phyloP scores from a whole-genome alignment of 768 basidiomycete species.

The Coprinellus aureogranulatus region DNA sequence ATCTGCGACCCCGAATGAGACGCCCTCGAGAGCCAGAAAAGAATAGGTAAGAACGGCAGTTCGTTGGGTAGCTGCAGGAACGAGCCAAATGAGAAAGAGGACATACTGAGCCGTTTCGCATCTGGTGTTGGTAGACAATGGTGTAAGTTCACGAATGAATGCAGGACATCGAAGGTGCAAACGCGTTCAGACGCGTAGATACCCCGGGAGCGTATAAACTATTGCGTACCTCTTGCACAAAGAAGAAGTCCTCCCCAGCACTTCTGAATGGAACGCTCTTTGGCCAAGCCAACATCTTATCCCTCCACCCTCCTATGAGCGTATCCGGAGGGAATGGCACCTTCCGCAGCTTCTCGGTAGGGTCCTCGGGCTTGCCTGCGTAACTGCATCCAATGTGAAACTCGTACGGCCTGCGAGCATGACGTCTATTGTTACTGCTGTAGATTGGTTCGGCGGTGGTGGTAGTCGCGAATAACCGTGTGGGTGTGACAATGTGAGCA shows the following conservation, averaged over 20 bases:
- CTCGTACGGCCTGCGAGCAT: slow-evolving; percentile 45
- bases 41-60: slow-evolving; percentile 8
- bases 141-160: too few relatives aligned
- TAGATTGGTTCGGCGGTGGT: neutral
- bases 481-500: neutral
- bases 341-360: slow-evolving; percentile 25
- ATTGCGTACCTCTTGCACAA: slow-evolving; percentile 63
- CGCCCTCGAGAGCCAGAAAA: slow-evolving; percentile 50
- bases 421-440: neutral
- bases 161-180: too few relatives aligned
- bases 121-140: too few relatives aligned
- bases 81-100: slow-evolving; percentile 20
- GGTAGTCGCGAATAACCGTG: slow-evolving; percentile 3
- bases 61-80: slow-evolving; percentile 15
- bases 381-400: slow-evolving; percentile 80
- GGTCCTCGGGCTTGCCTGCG: slow-evolving; percentile 64
- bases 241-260: slow-evolving; percentile 51
- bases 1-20: slow-evolving; percentile 84
- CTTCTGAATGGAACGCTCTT: slow-evolving; percentile 37
- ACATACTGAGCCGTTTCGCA: slow-evolving; percentile 73
- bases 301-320: slow-evolving; percentile 67
- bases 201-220: neutral
- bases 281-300: slow-evolving; percentile 52
- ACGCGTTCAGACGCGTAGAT: neutral
- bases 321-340: slow-evolving; percentile 58